phyloP scores from a whole-genome alignment of 306 rosid genomes.

The Elaeagnus macrophylla region DNA sequence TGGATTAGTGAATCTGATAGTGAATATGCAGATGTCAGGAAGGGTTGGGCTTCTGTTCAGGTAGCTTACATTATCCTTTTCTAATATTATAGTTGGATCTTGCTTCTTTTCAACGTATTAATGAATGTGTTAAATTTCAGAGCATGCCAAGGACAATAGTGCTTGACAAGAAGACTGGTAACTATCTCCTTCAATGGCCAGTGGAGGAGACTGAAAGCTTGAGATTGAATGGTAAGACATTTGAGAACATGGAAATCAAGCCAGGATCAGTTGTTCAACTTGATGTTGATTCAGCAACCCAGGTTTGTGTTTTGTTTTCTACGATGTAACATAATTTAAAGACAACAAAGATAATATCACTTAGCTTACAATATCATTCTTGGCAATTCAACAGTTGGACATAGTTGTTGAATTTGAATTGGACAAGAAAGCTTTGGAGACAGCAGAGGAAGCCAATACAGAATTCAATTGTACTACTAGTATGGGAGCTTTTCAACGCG shows the following conservation, averaged over 20 bases:
- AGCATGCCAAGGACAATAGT: constrained; percentile 67
- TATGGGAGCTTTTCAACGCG: constrained; percentile 54
- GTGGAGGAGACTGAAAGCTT: constrained; percentile 58
- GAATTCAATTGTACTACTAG: constrained; percentile 45
- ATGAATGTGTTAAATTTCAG: constrained; percentile 15
- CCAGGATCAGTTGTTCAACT: constrained; percentile 61
- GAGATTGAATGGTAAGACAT: constrained; percentile 42
- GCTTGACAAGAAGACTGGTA: constrained; percentile 57
- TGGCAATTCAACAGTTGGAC: no score
- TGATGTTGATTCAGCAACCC: constrained; percentile 57
- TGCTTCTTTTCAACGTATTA: no score
- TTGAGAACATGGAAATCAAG: constrained; percentile 31
- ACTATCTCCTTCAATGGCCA: constrained; percentile 81
- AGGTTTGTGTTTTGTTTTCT: no score
- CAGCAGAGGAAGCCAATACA: constrained; percentile 20
- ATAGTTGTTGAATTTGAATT: constrained; percentile 72
- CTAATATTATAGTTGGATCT: no score
- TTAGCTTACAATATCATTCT: no score
- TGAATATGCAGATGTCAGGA: constrained; percentile 59
- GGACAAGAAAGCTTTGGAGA: constrained; percentile 46
- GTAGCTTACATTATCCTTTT: constrained; percentile 17
- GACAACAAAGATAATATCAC: no score
- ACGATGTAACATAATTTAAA: no score
- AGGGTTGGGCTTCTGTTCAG: constrained; percentile 89
- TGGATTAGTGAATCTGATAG: constrained; percentile 83